Evolutionary conservation across 1,284 basidiomycete genomes (phyloP).

Genomic region (Anthracocystis walkeri): DNA sequence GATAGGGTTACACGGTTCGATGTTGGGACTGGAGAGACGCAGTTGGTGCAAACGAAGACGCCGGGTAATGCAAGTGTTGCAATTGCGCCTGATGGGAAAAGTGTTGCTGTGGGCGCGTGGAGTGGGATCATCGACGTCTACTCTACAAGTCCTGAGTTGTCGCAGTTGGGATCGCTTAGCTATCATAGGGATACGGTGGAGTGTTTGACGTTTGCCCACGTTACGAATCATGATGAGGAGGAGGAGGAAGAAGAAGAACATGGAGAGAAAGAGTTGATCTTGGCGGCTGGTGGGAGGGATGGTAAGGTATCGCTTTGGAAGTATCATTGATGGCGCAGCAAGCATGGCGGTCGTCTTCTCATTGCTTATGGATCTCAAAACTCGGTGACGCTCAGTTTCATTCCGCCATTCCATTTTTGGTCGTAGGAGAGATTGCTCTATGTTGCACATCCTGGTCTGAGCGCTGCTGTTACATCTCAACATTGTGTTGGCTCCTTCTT

Average conservation of each 20-base stretch:
- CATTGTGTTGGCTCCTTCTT: too few relatives aligned
- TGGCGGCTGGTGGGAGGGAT: slow-evolving; percentile 43
- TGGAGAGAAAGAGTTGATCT: slow-evolving; percentile 6
- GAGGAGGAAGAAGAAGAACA: slow-evolving; percentile 4
- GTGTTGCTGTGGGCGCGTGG: slow-evolving; percentile 38
- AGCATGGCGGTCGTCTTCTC: too few relatives aligned
- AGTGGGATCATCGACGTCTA: slow-evolving; percentile 39
- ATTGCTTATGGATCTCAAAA: too few relatives aligned
- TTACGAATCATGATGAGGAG: not conserved
- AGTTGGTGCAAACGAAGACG: slow-evolving; percentile 10
- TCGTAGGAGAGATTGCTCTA: too few relatives aligned
- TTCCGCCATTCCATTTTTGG: too few relatives aligned
- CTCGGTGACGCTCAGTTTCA: too few relatives aligned
- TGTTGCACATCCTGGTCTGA: too few relatives aligned
- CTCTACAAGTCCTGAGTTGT: not conserved
- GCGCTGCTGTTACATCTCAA: too few relatives aligned
- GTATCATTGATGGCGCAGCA: slow-evolving; percentile 12
- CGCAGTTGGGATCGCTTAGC: slow-evolving; percentile 16
- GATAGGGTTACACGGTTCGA: slow-evolving; percentile 39
- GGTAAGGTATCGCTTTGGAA: slow-evolving; percentile 51
- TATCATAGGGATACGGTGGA: slow-evolving; percentile 51
- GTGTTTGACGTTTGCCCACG: slow-evolving; percentile 19
- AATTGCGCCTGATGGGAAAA: slow-evolving; percentile 20
- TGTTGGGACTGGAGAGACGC: not conserved
- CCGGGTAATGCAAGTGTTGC: slow-evolving; percentile 31